phyloP scores from a whole-genome alignment of 2,329 filamentous ascomycete genomes.

The Botrytis sinoallii region DNA sequence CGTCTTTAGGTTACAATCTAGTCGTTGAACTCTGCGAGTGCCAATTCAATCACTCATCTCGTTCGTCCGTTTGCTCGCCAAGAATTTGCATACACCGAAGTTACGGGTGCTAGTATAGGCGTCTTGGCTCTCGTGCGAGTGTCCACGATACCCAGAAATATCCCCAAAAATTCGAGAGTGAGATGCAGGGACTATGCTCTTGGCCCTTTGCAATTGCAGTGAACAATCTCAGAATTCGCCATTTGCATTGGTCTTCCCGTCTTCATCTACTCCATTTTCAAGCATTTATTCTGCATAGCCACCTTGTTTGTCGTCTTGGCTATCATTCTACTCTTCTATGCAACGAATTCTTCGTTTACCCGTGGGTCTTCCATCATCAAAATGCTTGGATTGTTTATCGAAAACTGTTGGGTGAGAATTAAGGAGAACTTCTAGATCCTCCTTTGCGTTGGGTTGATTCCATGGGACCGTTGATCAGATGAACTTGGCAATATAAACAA shows the following conservation, averaged over 20 bases:
- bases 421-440: conserved; percentile 2
- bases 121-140: background rate
- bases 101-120: background rate
- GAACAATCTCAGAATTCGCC: background rate
- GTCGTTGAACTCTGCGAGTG: background rate
- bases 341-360: background rate
- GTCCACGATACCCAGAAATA: background rate
- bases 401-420: background rate
- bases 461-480: background rate
- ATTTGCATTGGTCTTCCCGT: background rate
- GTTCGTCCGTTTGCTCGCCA: background rate
- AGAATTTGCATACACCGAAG: background rate
- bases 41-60: background rate
- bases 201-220: background rate
- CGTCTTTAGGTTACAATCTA: background rate
- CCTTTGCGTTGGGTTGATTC: background rate
- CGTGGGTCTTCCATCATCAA: background rate
- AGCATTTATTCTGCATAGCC: background rate
- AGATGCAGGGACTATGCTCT: background rate
- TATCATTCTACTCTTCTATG: background rate
- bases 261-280: background rate
- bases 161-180: background rate
- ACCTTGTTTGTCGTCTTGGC: background rate
- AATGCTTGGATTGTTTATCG: background rate
- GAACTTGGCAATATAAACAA: background rate